Conservation (phyloP, 2,329 filamentous ascomycete genomes). For the Helicocarpus griseus region DNA sequence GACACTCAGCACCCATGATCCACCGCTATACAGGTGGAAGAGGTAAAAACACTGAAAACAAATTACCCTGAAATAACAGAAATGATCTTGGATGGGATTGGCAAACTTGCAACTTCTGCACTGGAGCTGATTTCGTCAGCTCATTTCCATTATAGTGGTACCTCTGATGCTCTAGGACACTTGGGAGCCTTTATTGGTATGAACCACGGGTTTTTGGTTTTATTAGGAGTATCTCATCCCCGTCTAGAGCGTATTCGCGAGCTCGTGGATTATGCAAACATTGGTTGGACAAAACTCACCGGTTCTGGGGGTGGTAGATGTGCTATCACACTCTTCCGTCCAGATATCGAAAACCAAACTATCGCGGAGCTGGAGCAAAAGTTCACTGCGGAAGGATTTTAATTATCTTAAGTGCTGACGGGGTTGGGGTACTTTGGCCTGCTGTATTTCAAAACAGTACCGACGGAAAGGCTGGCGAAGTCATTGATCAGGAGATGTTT, state of each 20-base stretch:
- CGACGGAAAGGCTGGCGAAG: constrained; percentile 74
- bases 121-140: constrained; percentile 47
- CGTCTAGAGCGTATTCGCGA: constrained; percentile 85
- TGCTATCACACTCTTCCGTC: constrained; percentile 80
- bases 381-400: constrained; percentile 65
- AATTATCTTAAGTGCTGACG: constrained; percentile 83
- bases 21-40: constrained; percentile 74
- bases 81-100: constrained; percentile 75
- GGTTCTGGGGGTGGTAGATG: constrained; percentile 93
- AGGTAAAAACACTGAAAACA: constrained; percentile 64
- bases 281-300: constrained; percentile 96
- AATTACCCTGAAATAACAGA: constrained; percentile 68
- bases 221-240: constrained; percentile 88
- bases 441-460: constrained; percentile 78
- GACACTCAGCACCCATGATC: constrained; percentile 84
- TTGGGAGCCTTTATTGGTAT: constrained; percentile 84
- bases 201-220: constrained; percentile 87
- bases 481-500: constrained; percentile 86
- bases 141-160: constrained; percentile 57
- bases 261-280: constrained; percentile 75
- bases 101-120: constrained; percentile 49
- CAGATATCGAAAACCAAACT: constrained; percentile 48
- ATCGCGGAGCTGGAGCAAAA: constrained; percentile 57
- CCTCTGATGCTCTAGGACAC: constrained; percentile 55
- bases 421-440: constrained; percentile 88